Evolutionary conservation across 202 grass and related monocot species (phyloP), one percentile per base, ranked within the genome.

Genomic region (Bolboschoenoplectus hybrid): DNA sequence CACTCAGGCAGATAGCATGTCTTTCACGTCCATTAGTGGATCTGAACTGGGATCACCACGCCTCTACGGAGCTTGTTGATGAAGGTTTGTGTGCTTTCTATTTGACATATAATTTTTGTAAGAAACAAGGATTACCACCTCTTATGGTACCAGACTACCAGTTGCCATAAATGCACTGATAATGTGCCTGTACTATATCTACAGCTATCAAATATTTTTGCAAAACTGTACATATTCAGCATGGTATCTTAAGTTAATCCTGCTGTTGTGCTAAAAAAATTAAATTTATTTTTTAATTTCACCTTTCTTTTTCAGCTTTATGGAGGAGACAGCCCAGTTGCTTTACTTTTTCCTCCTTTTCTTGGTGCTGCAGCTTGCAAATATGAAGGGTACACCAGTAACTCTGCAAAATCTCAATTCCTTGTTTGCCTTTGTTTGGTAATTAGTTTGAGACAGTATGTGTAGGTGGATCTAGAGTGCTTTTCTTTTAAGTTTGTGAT

Each of bases 11-110:
- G 97, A 96, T 74, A 91, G 86, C 85, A 86, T 91, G 88, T 93
- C 97, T 76, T 97, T 99, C 39, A 85, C 91, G 62, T 93, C 97
- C 56, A 72, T 97, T 55, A 91, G 88, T 16, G 92, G 97, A 80
- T 99, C 93, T 1, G 93, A 98, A 86, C 86, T 91, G 81, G 93
- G 86, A 78, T 94, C 75, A 10, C 75, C 75, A 2, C 53, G 52
- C 14, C 53, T 41, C 75, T 80, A 80, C 75, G 41, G 51, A 80
- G 36, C 13, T 67, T 67, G 34, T 82, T 67, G 32, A 57, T 8
- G 6, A 74, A 80, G 75, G 53, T 60, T 60, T 2, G 1, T 56
- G 2, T 58, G 52, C 7, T 79, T 79, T 60, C 14, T 2, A 41
- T 80, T 60, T 60, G 53, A 60, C 53, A n/a, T 41, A 9, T 2